Base-by-base conservation (phyloP, 176 grass and related monocot species). In the Oryza nivara region DNA sequence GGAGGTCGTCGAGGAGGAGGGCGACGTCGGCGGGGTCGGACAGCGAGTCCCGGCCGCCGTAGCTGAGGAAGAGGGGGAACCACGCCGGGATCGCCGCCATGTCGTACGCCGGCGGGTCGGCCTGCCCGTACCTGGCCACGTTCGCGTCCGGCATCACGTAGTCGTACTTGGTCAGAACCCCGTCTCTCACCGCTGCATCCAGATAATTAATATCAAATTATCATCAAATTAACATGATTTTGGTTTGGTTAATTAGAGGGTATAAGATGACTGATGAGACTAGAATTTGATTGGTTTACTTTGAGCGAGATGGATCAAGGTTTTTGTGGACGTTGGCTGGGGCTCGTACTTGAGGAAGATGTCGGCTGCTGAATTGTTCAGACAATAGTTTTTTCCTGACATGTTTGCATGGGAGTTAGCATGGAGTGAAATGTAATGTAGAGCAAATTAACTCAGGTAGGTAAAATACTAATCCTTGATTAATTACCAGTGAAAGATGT, bases 231-330 rank as follows among this genome's bases (percentile, higher is more conserved):
- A 5, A 63, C 20, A 63, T 63, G 58, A 10, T n/a, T 22, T 60
- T 60, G 26, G 15, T 22, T 26, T 0, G 23, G 28, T 49, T 47
- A 32, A 49, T 49, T 47, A 32, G 44, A 73, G 44, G 14, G 2
- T 4, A 45, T 5, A 19, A 32, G 13, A 48, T 1, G 15, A 9
- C 4, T 56, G 16, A 56, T 56, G 58, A 61, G 4, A 63, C n/a
- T 58, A 20, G 54, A 58, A 20, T 20, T 20, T n/a, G n/a, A 63
- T 63, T 63, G 12, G 54, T 58, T 58, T 58, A 97, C 95, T 98
- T 65, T 98, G 91, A 60, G 96, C 96, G 67, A 98, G 85, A 70
- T 98, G 96, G 9, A 98, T 80, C 89, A 98, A 86, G 32, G 89
- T 98, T 48, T 90, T 98, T 8, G 89, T 90, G 16, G 96, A 93